Evolutionary conservation across 169 alveolate species (phyloP), one percentile per base, ranked within the genome.

Genomic region (Prorocentrum cordatum): DNA sequence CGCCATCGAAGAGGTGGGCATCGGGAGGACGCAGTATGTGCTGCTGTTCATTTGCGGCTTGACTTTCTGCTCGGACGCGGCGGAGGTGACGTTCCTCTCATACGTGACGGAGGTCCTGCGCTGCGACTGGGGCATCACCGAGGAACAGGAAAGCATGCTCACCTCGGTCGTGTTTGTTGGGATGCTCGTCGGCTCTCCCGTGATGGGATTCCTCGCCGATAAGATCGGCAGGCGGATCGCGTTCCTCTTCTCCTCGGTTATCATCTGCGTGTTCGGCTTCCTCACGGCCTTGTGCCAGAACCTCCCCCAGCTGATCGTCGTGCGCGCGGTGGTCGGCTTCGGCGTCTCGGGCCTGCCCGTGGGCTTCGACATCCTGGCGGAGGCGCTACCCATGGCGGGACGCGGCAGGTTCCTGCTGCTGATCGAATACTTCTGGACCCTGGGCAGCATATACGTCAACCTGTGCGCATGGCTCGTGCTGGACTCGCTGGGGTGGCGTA

Each of bases 41-140:
- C 87, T 77, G 39, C 87, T 77, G 35, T 16, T 77, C 47, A 77
- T 77, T 31, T 77, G 87, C 45, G 87, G 87, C 64, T 62, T 77
- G n/a, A 36, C 87, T n/a, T 77, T 77, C 59, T 58, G 75, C 87
- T 77, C 87, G 9, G 87, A 77, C 3, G 87, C 87, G 3, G 87
- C 87, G 1, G 87, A 77, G 85, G 87, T 77, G 45, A 77, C 87
- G 14, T 77, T 77, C 62, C 62, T 77, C 20, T 77, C 87, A 29
- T 77, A 77, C 26, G 87, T 77, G 22, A 77, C 87, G 4, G 87
- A 77, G 29, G 87, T 77, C 31, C 27, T 77, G 87, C 71, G 72
- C 2, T 75, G 86, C 47, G 86, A 75, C 72, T 75, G 86, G 86
- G 39, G 39, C 47, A 71, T 75, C 31, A 75, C 86, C 45, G 50